Percentiles rank a stretch among this genome's conserved stretches.
Evolutionary conservation across 2,329 filamentous ascomycete genomes (phyloP).

Genomic region (Coniella vitis): DNA sequence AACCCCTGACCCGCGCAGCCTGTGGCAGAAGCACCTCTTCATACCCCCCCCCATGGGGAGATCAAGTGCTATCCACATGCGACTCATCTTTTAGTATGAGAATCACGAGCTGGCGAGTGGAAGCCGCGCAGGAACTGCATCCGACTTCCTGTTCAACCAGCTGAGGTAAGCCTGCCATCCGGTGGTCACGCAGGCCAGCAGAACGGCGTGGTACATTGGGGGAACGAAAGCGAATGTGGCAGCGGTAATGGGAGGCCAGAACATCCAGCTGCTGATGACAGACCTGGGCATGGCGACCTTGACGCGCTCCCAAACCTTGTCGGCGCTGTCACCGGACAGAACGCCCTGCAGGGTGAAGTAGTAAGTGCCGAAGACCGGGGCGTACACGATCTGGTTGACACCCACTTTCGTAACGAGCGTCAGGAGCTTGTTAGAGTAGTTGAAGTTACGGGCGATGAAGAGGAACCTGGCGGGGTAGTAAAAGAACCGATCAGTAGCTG

Average conservation of each 20-base stretch:
- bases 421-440: constrained; percentile 65
- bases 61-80: background rate
- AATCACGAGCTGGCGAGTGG: background rate
- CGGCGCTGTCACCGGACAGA: constrained; percentile 57
- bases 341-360: constrained; percentile 77
- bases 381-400: constrained; percentile 74
- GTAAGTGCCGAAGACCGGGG: constrained; percentile 73
- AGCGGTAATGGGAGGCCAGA: constrained; percentile 83
- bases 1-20: too few relatives aligned
- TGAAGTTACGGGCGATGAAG: constrained; percentile 75
- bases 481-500: background rate
- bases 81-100: background rate
- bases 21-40: too few relatives aligned
- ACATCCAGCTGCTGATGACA: constrained; percentile 71
- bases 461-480: constrained; percentile 57
- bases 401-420: constrained; percentile 70
- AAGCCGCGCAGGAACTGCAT: constrained; percentile 33
- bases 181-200: constrained; percentile 71
- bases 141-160: constrained; percentile 68
- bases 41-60: too few relatives aligned
- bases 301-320: constrained; percentile 63
- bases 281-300: constrained; percentile 69
- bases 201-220: constrained; percentile 71
- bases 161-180: constrained; percentile 91
- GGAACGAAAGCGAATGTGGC: constrained; percentile 81